Evolutionary conservation across 2,329 filamentous ascomycete species (phyloP), one percentile per base, ranked within the genome.

Genomic region (Fusarium sp.): DNA sequence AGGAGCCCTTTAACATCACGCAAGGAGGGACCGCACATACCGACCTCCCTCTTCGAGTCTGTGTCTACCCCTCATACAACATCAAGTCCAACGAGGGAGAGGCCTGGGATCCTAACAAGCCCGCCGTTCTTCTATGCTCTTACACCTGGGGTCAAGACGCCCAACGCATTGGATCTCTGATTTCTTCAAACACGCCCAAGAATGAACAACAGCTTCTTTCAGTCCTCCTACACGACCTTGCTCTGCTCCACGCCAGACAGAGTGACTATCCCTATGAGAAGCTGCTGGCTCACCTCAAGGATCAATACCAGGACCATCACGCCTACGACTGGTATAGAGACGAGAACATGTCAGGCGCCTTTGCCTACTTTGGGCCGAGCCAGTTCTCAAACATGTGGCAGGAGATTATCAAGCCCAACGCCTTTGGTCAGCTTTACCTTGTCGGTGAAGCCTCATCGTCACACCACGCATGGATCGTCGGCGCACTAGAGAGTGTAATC

Each of bases 21-120:
- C 11, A 55, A 1, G 67, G 64, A 0, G 67, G 67, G 1, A 31
- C 64, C 0, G 38, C 43, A 4, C 58, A 48, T 6, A 68, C 74
- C 5, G 73, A 76, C 31, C 64, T 76, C 1, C 73, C 73, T 0
- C 68, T 76, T 9, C 70, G 73, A 0, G 69, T 71, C 22, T 73
- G 68, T 2, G 73, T 76, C 1, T 76, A 76, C 32, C 74, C 73
- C 0, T 76, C 74, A 0, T 75, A 75, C 26, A 70, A 70, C 38
- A 68, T 66, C 1, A 5, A 57, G 8, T 28, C 19, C 2, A 35
- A 40, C 1, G 38, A 58, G 25, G 53, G 57, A 8, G 5, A 41
- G 2, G 24, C 45, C 0, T 68, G 48, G 47, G 36, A 59, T 2
- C n/a, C 58, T 0, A 11, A 58, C 0, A 55, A 66, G 19, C 46